Conservation (phyloP, 83 land plant genomes). For the Picea abies region DNA sequence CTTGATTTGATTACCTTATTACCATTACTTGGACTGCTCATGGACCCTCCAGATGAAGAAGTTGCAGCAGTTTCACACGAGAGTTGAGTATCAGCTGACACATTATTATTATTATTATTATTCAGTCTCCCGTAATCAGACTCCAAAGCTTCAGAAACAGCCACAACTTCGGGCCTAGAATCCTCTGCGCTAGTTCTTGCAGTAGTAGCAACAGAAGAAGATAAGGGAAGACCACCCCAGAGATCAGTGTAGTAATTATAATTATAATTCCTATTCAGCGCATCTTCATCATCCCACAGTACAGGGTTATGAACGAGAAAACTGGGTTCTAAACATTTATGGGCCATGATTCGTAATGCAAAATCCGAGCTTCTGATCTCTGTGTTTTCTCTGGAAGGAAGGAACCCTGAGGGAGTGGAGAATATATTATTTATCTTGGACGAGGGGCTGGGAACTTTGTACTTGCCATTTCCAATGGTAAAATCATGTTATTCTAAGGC, state of each 20-base stretch:
- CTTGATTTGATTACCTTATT: neutral
- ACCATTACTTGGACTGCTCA: neutral
- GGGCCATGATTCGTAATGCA: neutral
- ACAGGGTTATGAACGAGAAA: neutral
- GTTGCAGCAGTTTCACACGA: neutral
- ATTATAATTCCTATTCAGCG: neutral
- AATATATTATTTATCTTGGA: no score
- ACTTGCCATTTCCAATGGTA: neutral
- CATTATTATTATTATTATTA: neutral
- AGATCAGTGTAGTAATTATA: constrained; percentile 3
- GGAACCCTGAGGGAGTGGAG: no score
- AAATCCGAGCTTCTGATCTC: neutral
- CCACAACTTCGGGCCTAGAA: neutral
- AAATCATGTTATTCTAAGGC: no score
- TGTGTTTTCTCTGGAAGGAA: neutral
- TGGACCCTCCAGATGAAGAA: constrained; percentile 14
- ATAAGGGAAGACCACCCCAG: neutral
- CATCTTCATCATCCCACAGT: neutral
- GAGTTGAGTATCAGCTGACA: neutral
- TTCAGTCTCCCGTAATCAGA: neutral
- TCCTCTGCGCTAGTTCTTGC: neutral
- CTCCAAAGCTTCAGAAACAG: neutral
- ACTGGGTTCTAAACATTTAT: neutral
- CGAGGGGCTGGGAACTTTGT: neutral
- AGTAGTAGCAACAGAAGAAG: neutral